Base-by-base conservation (phyloP, 352 stramenopile species). In the Peronospora destructor region DNA sequence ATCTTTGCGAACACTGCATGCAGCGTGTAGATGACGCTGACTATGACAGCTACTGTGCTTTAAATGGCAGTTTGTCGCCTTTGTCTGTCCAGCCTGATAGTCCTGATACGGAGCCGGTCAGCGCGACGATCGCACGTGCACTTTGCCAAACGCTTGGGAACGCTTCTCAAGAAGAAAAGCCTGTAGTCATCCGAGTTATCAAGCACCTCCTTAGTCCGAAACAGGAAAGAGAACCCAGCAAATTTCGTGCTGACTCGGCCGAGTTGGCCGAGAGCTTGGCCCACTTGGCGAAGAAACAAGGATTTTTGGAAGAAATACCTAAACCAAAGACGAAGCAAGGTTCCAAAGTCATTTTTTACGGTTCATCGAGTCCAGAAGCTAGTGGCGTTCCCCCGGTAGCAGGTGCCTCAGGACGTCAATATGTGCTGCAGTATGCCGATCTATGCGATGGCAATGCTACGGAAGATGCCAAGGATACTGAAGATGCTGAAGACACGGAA, bases 1-100 rank as follows among this genome's bases (percentile, higher is more conserved):
- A 71, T n/a, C 61, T 87, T 11, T 87, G 76, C 28, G 52, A 67
- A 40, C 63, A 66, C 44, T 87, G 76, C 44, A 61, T 78, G 46
- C 56, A 71, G 14, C 73, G 73, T 17, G 66, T 87, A 13, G 61
- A 84, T 39, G 56, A 66, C 5, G 69, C 71, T 12, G 66, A 84
- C 47, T 87, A 83, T 47, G 59, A 78, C 34, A 64, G 66, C 29
- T 37, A 76, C 17, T 53, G 64, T 6, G 49, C 58, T 32, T 61
- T 49, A 4, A 56, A 55, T 28, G 35, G 43, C 1, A 55, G 42
- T 12, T 35, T 63, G 10, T 64, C 66, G 3, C 56, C 61, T 14
- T 42, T 53, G 16, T 44, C 37, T 13, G 48, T 76, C 25, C 49
- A 64, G 14, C 41, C 46, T 7, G 64, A 80, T 45, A 37, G 32